These are phyloP conservation scores for Cladorrhinum sp. DNA, from an alignment of 2,329 filamentous ascomycete species.

Conservation along the genomic window DNA sequence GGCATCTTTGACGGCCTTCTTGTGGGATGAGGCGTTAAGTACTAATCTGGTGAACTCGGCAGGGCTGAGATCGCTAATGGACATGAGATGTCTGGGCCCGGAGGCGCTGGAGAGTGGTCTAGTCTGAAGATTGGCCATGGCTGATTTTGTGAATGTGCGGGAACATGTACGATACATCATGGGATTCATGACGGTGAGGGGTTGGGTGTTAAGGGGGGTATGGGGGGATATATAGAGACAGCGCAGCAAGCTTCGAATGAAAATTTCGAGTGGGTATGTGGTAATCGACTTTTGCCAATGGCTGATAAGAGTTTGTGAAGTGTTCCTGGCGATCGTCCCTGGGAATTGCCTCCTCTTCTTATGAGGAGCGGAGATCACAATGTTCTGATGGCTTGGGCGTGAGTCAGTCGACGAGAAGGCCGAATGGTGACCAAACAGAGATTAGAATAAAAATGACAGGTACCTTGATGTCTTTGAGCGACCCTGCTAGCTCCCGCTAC, in stretches of 20 bases:
- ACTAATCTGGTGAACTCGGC: constrained; percentile 79
- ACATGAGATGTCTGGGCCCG: constrained; percentile 79
- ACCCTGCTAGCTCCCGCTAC: background rate
- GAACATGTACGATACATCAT: constrained; percentile 25
- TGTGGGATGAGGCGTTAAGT: constrained; percentile 75
- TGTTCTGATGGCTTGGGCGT: constrained; percentile 8
- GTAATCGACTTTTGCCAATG: background rate
- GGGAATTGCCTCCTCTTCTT: constrained; percentile 2
- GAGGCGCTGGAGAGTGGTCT: constrained; percentile 43
- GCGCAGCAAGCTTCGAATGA: background rate
- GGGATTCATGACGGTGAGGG: constrained; percentile 1
- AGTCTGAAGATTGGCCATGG: constrained; percentile 35
- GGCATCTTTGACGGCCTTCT: constrained; percentile 66
- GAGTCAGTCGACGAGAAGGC: constrained; percentile 14
- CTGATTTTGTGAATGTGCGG: constrained; percentile 26
- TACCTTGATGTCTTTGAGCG: constrained; percentile 15
- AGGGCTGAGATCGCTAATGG: constrained; percentile 80
- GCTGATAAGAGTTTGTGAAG: background rate
- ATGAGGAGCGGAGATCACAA: constrained; percentile 2
- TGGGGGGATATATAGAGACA: background rate
- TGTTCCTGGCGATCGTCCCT: background rate
- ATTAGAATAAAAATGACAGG: constrained; percentile 8
- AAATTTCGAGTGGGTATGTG: constrained; percentile 4
- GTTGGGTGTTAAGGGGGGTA: background rate
- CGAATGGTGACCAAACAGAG: background rate